phyloP scores from a whole-genome alignment of 768 basidiomycete species.

The Tulasnella sp. region DNA sequence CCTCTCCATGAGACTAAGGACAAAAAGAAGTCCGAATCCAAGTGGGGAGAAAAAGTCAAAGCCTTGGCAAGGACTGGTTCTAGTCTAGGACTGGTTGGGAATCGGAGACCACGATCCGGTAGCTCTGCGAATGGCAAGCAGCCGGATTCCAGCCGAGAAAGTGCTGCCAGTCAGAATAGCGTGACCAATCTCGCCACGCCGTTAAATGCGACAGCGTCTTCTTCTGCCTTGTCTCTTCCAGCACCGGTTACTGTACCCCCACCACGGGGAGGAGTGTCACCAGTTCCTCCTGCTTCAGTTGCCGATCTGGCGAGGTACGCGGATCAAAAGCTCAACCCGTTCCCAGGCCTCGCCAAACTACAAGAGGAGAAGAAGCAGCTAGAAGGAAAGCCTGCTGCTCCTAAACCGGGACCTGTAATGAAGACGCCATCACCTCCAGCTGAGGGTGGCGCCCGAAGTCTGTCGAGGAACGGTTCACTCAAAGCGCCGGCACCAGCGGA shows the following conservation, averaged over 20 bases:
- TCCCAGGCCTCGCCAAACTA: slow-evolving; percentile 78
- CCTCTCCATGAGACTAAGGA: slow-evolving; percentile 49
- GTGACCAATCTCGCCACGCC: slow-evolving; percentile 44
- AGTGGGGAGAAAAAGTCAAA: slow-evolving; percentile 68
- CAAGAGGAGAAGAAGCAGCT: slow-evolving; percentile 38
- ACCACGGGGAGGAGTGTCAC: slow-evolving; percentile 59
- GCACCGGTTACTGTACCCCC: slow-evolving; percentile 47
- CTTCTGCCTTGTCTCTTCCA: slow-evolving; percentile 57
- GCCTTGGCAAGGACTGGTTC: slow-evolving; percentile 62
- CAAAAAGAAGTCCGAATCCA: slow-evolving; percentile 48
- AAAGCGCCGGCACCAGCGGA: not conserved
- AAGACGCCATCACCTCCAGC: slow-evolving; percentile 33
- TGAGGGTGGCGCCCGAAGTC: not conserved
- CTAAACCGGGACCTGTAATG: slow-evolving; percentile 30
- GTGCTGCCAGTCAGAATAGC: slow-evolving; percentile 65
- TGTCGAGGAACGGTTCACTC: slow-evolving; percentile 6
- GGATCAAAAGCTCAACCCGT: slow-evolving; percentile 79
- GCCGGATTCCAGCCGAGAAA: slow-evolving; percentile 58
- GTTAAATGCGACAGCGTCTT: slow-evolving; percentile 58
- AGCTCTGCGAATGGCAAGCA: slow-evolving; percentile 62
- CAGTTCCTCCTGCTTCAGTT: slow-evolving; percentile 71
- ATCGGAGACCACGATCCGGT: slow-evolving; percentile 71
- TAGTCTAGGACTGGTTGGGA: slow-evolving; percentile 37
- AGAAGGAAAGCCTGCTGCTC: slow-evolving; percentile 10
- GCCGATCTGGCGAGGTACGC: slow-evolving; percentile 71